Evolutionary conservation across 306 rosid species (phyloP), one percentile per base, ranked within the genome.

Genomic region (Styphnolobium japonicum): DNA sequence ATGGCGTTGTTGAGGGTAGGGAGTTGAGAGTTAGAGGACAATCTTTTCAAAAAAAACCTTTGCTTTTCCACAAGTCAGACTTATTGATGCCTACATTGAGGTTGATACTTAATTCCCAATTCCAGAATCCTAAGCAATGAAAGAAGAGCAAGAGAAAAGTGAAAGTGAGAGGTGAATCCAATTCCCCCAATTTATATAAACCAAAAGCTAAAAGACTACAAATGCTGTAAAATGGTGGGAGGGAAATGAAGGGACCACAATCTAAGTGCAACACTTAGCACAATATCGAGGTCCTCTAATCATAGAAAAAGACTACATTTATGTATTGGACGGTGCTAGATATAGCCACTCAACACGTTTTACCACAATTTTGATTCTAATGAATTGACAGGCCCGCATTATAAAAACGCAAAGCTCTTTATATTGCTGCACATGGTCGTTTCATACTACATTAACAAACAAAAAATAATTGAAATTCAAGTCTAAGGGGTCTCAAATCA

Each of bases 131-230:
- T 51, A 80, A 66, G 87, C 63, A 73, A 73, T 42, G 60, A 12
- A 70, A 78, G 75, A 65, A 80, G 58, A 76, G 64, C 57, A 79
- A 56, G 53, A 62, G 2, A 18, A 34, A 81, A 56, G 80, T 46
- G 80, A 81, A 69, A 85, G 58, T 8, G 81, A 85, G 81, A 75
- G 65, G 87, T 84, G 90, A 82, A 91, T 91, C 96, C 63, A 78
- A 81, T 87, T 86, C 91, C 49, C 49, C 69, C 61, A 67, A 22
- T 75, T 74, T 73, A 48, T 45, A 14, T 52, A 73, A 71, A 74
- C 81, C 27, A 61, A 43, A 85, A 62, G 40, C 22, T 4, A 53
- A 63, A 76, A 67, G 80, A 21, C 21, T 53, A 36, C 37, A 57
- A 67, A 49, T 49, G 70, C 6, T 67, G 71, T 8, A 49, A 65